These are phyloP conservation scores for Aspergillus hancockii DNA, from an alignment of 495 filamentous ascomycete species.

Conservation along the genomic window DNA sequence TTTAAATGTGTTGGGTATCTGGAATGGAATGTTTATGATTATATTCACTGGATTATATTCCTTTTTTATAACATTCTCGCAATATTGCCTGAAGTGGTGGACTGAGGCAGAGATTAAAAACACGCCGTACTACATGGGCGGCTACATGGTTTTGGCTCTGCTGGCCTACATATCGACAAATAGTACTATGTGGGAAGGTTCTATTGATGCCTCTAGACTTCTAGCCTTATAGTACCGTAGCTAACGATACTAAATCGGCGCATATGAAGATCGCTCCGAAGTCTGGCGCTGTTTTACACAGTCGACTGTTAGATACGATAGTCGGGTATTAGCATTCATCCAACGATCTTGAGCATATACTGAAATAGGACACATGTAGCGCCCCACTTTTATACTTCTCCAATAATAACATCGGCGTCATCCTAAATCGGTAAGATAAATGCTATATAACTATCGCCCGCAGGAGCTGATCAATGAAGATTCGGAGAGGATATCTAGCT, in stretches of 20 bases:
- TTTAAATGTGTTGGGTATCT: not conserved
- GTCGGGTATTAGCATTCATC: not conserved
- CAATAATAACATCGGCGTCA: not conserved
- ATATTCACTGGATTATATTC: slow-evolving; percentile 12
- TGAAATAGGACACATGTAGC: not conserved
- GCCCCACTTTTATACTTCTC: slow-evolving; percentile 3
- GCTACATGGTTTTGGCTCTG: slow-evolving; percentile 11
- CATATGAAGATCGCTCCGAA: not conserved
- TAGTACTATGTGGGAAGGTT: not conserved
- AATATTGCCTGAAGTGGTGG: slow-evolving; percentile 16
- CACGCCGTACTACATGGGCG: slow-evolving; percentile 1
- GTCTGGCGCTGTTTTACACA: not conserved
- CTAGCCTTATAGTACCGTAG: not conserved
- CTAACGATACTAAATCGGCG: not conserved
- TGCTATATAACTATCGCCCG: not conserved
- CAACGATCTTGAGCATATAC: not conserved
- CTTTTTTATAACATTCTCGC: slow-evolving; percentile 13
- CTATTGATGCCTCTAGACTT: not conserved
- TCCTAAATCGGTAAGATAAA: not conserved
- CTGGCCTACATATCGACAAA: slow-evolving; percentile 10
- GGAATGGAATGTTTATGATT: not conserved
- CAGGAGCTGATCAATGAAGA: not conserved
- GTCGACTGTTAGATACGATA: not conserved
- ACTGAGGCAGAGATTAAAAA: slow-evolving; percentile 6
- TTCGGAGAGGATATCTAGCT: slow-evolving; percentile 1